Base-by-base conservation (phyloP, 495 filamentous ascomycete genomes). In the Aspergillus nanangensis region DNA sequence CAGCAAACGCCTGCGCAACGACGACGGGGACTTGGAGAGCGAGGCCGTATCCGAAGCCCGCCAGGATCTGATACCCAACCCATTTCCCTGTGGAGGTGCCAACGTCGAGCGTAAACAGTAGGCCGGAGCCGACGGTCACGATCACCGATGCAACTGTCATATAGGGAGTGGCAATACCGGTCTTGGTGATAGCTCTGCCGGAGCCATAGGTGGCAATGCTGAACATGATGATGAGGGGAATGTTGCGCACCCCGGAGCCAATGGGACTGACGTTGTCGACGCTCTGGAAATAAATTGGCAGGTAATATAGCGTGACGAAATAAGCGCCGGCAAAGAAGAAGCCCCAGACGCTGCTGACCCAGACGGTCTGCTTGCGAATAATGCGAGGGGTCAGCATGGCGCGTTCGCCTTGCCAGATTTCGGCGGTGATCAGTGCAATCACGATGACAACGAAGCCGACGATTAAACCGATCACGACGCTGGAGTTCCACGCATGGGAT, bases 261-360 rank as follows among this genome's bases (percentile, higher is more conserved):
- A 68, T 65, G 7, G 81, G 71, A 15, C 53, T 67, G 9, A 57
- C 60, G 36, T 60, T 58, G 38, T 71, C 55, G 37, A 83, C 63
- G 19, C 53, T 58, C 50, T 86, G 82, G 56, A 83, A 85, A 53
- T 81, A 86, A 45, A 84, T 76, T 18, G 81, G 80, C 3, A 85
- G 61, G 47, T 78, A 84, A 57, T 80, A 83, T 15, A 81, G 61
- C 8, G 78, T 27, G 2, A 75, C 35, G 48, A 73, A 72, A 49
- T 71, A 74, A 1, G 54, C 48, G 10, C 75, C 75, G 0, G 57
- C 58, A 24, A 75, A 65, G 58, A 71, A 63, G 50, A 75, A 62
- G 10, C 53, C 32, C 55, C 52, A 74, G 37, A 42, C 21, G 21
- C 60, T 57, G 9, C 58, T 60, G 14, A 65, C 63, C 40, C 61